Base-by-base conservation (phyloP, 192 early-diverging fungal genomes). In the Coemansia sp. region DNA sequence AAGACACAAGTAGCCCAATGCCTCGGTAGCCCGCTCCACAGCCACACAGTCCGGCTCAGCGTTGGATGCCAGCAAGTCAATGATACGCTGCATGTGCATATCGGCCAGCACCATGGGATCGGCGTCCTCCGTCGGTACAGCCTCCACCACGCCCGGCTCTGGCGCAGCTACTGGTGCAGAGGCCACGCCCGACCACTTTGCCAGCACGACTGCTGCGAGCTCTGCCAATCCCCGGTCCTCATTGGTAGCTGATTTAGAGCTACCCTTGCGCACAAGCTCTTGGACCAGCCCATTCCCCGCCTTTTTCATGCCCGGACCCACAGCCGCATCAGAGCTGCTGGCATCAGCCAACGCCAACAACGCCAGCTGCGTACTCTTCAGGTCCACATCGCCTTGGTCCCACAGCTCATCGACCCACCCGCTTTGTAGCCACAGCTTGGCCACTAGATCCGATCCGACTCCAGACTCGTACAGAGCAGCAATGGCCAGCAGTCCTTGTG, bases 351-450 rank as follows among this genome's bases (percentile, higher is more conserved):
- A 44, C 3, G 32, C 26, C 63, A 81, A 53, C 17, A 90, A 73
- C 2, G 89, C 87, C 23, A 90, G 74, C 72, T 96, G 92, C 6
- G 92, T 87, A 10, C 79, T 74, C 19, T 70, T 81, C 9, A 73
- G 72, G 67, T 96, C 94, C 67, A 91, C 87, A 60, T 96, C 94
- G 46, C 92, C 79, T 49, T 85, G 85, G 64, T 96, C 94, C 85
- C 93, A 86, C 35, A 95, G 84, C 23, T 92, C 91, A 32, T 86
- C 90, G 13, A 94, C 68, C 6, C 93, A 74, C 0, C 90, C 91
- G 28, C 84, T 76, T 19, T 85, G 84, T 33, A 69, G 68, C 62
- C 95, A 84, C 26, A 96, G 84, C 3, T 72, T 70, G 0, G 79
- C 77, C 9, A 87, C 87, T n/a, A 89, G 21, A 4, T 73, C 71